Base-by-base conservation (phyloP, 2,329 filamentous ascomycete genomes). In the Aspergillus candidus region DNA sequence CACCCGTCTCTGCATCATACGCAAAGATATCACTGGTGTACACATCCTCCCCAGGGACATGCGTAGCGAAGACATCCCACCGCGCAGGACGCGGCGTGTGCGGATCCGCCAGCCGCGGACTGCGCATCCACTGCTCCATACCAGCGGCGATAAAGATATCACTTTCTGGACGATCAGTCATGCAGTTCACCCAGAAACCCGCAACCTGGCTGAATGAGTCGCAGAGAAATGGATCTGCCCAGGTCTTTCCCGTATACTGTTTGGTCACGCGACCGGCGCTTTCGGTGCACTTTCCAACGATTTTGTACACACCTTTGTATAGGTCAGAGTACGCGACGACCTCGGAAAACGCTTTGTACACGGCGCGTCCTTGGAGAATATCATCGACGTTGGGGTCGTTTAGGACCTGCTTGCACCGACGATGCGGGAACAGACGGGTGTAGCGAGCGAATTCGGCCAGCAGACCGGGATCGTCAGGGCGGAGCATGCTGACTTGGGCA, bases 101-200 rank as follows among this genome's bases (percentile, higher is more conserved):
- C 8, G 33, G 17, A 35, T 45, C 45, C 2, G 47, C 46, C 18
- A 51, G 47, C 12, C 40, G 29, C 4, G 62, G 60, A 4, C 56
- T 54, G 1, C 61, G 54, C 46, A 63, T 60, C 50, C 49, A 56
- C 22, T 49, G 44, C 37, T 67, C 60, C 30, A 62, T 51, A 0
- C 58, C 62, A 29, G 46, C 61, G 1, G 60, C 57, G 14, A 68
- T 55, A 15, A 53, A 69, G 33, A 68, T 60, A 2, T 64, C 55
- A 0, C 43, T 36, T 3, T 47, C 12, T 1, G 41, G 3, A 1
- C 47, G 41, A 17, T 65, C 57, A 0, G 56, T 60, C 60, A 68
- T 61, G 30, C 58, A 65, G 40, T 71, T 70, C 3, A 63, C 61
- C 42, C 61, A 63, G 5, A 71, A 60, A 0, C 68, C 66, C 6